Evolutionary conservation across 176 grass and related monocot genomes (phyloP).

Genomic region (Elymus sibiricus): DNA sequence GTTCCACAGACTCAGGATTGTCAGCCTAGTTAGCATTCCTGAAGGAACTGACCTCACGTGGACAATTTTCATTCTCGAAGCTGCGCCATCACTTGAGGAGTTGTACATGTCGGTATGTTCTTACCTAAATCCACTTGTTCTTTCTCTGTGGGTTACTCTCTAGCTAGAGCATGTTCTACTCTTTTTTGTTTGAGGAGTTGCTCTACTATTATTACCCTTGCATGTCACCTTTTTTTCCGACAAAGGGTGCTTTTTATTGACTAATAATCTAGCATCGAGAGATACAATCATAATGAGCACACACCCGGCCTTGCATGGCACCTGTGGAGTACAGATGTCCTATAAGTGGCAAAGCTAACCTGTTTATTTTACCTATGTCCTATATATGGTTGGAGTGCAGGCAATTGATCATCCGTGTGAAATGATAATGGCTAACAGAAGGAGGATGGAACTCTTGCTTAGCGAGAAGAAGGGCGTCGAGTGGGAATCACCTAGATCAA

Average conservation of each 20-base stretch:
- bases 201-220: background rate
- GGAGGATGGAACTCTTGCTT: background rate
- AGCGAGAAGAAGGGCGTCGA: background rate
- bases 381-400: background rate
- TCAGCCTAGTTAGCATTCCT: background rate
- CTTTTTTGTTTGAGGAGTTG: background rate
- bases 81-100: background rate
- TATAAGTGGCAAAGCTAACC: background rate
- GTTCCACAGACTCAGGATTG: background rate
- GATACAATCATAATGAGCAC: no score
- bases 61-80: background rate
- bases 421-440: background rate
- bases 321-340: background rate
- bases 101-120: background rate
- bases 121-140: background rate
- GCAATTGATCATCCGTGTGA: background rate
- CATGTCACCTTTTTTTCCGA: background rate
- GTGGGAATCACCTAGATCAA: background rate
- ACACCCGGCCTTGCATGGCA: background rate
- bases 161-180: background rate
- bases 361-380: background rate
- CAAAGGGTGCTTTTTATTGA: no score
- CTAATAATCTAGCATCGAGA: no score
- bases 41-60: background rate
- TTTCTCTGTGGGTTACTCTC: background rate